A percentile compares a stretch with the other conserved stretches of the same genome.
Conservation (phyloP, 1,139 yeast genomes). For the Taphrina betulina region DNA sequence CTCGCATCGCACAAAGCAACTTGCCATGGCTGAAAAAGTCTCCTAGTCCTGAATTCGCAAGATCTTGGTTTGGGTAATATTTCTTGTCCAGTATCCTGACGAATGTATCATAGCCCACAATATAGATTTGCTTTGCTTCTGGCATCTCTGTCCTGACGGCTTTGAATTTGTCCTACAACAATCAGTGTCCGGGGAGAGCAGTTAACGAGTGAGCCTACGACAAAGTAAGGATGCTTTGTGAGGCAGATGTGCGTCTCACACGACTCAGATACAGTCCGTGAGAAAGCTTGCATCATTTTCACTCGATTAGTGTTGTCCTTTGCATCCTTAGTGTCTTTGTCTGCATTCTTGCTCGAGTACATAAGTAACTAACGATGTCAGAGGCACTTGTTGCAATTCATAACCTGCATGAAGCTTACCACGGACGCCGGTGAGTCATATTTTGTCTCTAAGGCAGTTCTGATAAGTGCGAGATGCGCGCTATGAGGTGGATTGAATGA, state of each 20-base stretch:
- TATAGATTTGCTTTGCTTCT: conserved; percentile 16
- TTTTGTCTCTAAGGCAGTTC: conserved; percentile 10
- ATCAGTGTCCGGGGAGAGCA: too few relatives aligned
- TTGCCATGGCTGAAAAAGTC: conserved; percentile 19
- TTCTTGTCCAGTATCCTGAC: conserved; percentile 29
- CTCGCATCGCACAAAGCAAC: conserved; percentile 23
- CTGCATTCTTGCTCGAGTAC: conserved; percentile 30
- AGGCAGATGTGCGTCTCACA: conserved; percentile 23
- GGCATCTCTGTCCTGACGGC: conserved; percentile 12
- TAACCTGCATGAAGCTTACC: conserved; percentile 1
- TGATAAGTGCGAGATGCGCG: conserved; percentile 29
- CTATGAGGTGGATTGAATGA: conserved; percentile 33
- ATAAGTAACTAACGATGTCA: conserved; percentile 12
- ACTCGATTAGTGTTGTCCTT: conserved; percentile 10
- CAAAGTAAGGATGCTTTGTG: conserved; percentile 27
- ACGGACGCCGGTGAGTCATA: conserved; percentile 9
- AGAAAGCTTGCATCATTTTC: conserved; percentile 28
- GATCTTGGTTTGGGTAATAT: conserved; percentile 28
- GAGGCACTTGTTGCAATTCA: not conserved
- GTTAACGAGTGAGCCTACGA: conserved; percentile 3
- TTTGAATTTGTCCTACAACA: conserved; percentile 20
- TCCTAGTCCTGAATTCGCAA: conserved; percentile 24
- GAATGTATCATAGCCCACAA: conserved; percentile 29
- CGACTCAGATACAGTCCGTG: conserved; percentile 3
- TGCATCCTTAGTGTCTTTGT: conserved; percentile 21